Percentiles rank a stretch among this genome's conserved stretches.
Conservation (phyloP, 2,329 filamentous ascomycete genomes). For the Alternaria sp. region DNA sequence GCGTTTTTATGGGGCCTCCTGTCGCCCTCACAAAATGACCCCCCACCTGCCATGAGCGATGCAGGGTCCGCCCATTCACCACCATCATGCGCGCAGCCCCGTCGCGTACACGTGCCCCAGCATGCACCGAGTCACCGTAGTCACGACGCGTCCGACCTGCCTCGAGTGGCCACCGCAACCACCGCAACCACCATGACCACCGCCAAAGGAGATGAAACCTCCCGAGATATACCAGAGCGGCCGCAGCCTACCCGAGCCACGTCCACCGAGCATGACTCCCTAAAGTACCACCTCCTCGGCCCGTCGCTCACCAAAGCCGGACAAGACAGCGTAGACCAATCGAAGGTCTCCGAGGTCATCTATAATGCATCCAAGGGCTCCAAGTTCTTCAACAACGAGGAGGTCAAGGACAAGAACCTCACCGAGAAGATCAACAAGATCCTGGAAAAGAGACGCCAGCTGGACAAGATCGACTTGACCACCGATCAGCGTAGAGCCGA, state of each 20-base stretch:
- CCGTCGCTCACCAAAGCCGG: slow-evolving; percentile 93
- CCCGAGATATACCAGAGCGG: slow-evolving; percentile 8
- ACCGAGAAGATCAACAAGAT: slow-evolving; percentile 87
- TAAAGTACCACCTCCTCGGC: slow-evolving; percentile 90
- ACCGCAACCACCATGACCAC: slow-evolving; percentile 22
- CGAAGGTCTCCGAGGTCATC: slow-evolving; percentile 93
- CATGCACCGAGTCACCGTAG: slow-evolving; percentile 18
- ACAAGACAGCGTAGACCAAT: slow-evolving; percentile 91
- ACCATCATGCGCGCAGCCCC: slow-evolving; percentile 14
- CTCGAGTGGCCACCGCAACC: slow-evolving; percentile 8
- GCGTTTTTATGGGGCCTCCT: slow-evolving; percentile 17
- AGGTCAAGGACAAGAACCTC: slow-evolving; percentile 78
- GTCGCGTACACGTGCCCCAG: slow-evolving; percentile 1
- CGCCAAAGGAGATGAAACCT: neutral
- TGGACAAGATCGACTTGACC: slow-evolving; percentile 78
- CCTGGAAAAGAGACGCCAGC: slow-evolving; percentile 72
- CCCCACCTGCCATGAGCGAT: slow-evolving; percentile 32
- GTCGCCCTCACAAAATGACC: slow-evolving; percentile 19
- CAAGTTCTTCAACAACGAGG: slow-evolving; percentile 94
- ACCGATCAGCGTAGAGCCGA: slow-evolving; percentile 78
- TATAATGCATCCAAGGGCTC: slow-evolving; percentile 96
- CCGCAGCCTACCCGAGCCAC: slow-evolving; percentile 24
- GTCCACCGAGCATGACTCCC: slow-evolving; percentile 62
- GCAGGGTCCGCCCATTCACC: slow-evolving; percentile 23
- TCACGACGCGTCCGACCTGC: slow-evolving; percentile 18